Evolutionary conservation across 2,329 filamentous ascomycete species (phyloP), one percentile per base, ranked within the genome.

Genomic region (Fusarium miscanthi): DNA sequence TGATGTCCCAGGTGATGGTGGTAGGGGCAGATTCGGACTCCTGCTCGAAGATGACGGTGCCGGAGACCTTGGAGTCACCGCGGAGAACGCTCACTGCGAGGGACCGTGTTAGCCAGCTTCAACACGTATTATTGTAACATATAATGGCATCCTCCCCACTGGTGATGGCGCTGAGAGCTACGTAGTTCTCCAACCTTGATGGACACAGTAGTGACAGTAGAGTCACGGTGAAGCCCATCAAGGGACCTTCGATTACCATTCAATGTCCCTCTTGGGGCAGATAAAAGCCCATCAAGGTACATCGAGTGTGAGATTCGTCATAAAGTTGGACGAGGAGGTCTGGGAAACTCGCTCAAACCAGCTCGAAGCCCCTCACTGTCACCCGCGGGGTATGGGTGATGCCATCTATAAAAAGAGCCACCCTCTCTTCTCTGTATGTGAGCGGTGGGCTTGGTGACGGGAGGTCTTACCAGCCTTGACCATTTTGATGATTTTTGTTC

Each of bases 11-110:
- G 81, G 92, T 90, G 87, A 99, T 89, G 84, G 88, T 95, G 82
- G 96, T 98, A 78, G 92, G 90, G 79, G 89, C 85, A 79, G 87
- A 90, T 89, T 98, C 96, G 83, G 89, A 90, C 76, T 88, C 89
- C 88, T 99, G 96, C 89, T 97, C 94, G 85, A 99, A 98, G 87
- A 91, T 92, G 82, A 99, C 93, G 85, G 93, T 96, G 81, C 96
- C 96, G 82, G 90, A 87, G 89, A 99, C 87, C 88, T 95, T 97
- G 85, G 94, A 94, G 90, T 98, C 96, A 90, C 96, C 96, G 86
- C 96, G 95, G 88, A 99, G 87, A 84, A 97, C 94, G 87, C 93
- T 93, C 87, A 98, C 96, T 98, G 81, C 68, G 80, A 48, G 49
- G 45, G 42, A 54, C 41, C 27, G 23, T 31, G 60, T 80, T 70